phyloP scores from a whole-genome alignment of 163 green algal genomes.

The Scenedesmus sp. region DNA sequence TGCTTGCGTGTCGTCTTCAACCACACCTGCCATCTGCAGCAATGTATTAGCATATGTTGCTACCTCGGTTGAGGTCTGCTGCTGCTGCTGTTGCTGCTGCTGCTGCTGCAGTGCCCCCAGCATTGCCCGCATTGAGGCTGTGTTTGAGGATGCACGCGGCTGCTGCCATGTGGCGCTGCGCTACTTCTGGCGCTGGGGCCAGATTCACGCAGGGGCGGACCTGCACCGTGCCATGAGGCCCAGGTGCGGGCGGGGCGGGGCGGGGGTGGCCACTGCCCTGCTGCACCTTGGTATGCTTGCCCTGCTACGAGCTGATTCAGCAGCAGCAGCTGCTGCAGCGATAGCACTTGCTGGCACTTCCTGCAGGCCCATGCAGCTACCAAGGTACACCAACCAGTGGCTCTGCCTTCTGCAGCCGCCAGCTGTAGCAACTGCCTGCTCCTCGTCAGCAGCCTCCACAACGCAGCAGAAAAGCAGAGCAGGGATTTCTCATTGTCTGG shows the following conservation, averaged over 20 bases:
- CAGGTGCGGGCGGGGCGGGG: background rate
- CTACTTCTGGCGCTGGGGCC: slow-evolving; percentile 40
- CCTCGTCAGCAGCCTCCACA: no score
- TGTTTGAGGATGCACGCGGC: slow-evolving; percentile 1
- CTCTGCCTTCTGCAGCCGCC: no score
- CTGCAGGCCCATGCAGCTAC: background rate
- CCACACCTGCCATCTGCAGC: no score
- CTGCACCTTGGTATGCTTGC: background rate
- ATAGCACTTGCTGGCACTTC: background rate
- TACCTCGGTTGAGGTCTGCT: no score
- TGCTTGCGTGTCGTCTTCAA: no score
- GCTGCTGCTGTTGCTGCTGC: background rate
- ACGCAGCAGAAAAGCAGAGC: no score
- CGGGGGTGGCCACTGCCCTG: background rate
- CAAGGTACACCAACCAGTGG: no score
- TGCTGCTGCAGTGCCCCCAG: slow-evolving; percentile 18
- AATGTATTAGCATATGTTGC: no score
- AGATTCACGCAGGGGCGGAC: slow-evolving; percentile 6
- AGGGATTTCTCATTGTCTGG: no score
- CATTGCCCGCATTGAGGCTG: slow-evolving; percentile 7
- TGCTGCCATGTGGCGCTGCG: slow-evolving; percentile 28
- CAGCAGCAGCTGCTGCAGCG: background rate
- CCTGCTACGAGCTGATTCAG: background rate
- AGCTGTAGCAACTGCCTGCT: background rate
- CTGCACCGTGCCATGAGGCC: background rate